Percentiles rank a stretch among this genome's conserved stretches.
Evolutionary conservation across 2,329 filamentous ascomycete genomes (phyloP).

Genomic region (Monilinia laxa): DNA sequence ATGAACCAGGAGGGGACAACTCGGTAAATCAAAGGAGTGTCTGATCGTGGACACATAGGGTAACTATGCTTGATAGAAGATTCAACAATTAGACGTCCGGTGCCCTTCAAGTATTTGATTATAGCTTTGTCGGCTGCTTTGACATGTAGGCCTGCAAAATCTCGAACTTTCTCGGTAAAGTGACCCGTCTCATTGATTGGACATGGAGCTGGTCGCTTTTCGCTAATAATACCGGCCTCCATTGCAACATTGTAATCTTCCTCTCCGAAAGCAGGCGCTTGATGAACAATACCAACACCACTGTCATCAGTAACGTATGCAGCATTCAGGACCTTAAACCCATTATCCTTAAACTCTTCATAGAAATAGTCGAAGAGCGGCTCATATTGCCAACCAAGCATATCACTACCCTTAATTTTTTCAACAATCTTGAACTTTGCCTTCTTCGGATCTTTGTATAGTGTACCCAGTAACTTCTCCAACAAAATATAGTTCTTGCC

Average conservation of each 20-base stretch:
- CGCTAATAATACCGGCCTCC: constrained; percentile 72
- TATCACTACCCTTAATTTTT: constrained; percentile 77
- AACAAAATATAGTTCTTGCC: constrained; percentile 83
- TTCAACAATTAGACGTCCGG: constrained; percentile 76
- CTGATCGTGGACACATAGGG: constrained; percentile 91
- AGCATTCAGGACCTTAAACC: constrained; percentile 79
- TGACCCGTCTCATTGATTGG: constrained; percentile 82
- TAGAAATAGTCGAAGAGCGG: constrained; percentile 89
- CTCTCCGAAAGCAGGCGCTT: constrained; percentile 90
- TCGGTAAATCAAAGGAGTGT: constrained; percentile 89
- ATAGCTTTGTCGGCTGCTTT: constrained; percentile 92
- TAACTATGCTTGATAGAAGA: constrained; percentile 89
- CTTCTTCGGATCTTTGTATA: constrained; percentile 96
- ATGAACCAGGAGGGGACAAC: constrained; percentile 96
- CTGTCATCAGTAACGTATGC: constrained; percentile 86
- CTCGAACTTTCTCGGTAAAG: constrained; percentile 73
- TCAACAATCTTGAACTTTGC: constrained; percentile 83
- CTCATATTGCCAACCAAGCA: constrained; percentile 80
- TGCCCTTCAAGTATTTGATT: constrained; percentile 80
- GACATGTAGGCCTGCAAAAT: constrained; percentile 85
- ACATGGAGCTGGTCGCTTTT: constrained; percentile 78
- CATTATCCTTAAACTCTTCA: constrained; percentile 81
- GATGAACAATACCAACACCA: constrained; percentile 92
- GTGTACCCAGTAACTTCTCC: constrained; percentile 73
- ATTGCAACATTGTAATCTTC: constrained; percentile 89